Percentiles rank a stretch among this genome's conserved stretches.
phyloP scores from a whole-genome alignment of 129 eudicot species.

The Saposhnikovia divaricata region DNA sequence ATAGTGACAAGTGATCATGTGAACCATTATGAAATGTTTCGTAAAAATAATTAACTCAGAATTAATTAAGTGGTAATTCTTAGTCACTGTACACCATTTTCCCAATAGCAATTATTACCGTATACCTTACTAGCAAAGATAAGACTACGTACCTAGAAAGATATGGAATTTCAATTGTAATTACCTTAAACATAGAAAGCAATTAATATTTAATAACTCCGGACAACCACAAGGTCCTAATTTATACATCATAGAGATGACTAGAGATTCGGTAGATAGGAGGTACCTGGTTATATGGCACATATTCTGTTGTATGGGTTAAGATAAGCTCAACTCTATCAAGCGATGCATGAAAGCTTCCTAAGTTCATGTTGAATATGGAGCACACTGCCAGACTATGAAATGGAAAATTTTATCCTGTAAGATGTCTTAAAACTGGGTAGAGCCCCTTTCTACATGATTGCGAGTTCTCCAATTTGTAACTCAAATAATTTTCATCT shows the following conservation, averaged over 20 bases:
- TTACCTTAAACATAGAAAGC: not conserved
- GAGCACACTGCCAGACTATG: too few species aligned
- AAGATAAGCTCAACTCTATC: constrained; percentile 88
- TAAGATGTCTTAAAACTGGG: too few species aligned
- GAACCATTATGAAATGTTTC: too few species aligned
- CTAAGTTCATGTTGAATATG: constrained; percentile 91
- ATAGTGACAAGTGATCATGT: too few species aligned
- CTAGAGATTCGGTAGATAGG: not conserved
- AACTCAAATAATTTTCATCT: too few species aligned
- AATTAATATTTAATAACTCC: not conserved
- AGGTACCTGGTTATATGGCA: constrained; percentile 11
- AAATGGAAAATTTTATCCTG: too few species aligned
- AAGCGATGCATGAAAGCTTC: constrained; percentile 82
- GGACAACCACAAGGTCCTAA: not conserved
- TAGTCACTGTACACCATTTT: too few species aligned
- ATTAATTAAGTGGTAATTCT: too few species aligned
- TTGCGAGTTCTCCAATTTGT: too few species aligned
- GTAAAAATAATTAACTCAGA: too few species aligned
- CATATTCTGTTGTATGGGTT: constrained; percentile 32
- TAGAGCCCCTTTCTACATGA: too few species aligned
- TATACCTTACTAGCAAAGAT: not conserved
- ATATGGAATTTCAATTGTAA: not conserved
- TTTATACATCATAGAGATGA: not conserved
- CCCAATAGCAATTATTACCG: too few species aligned
- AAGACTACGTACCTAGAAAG: not conserved